Base-by-base conservation (phyloP, 208 protist genomes). In the Wallacemonas sp. region DNA sequence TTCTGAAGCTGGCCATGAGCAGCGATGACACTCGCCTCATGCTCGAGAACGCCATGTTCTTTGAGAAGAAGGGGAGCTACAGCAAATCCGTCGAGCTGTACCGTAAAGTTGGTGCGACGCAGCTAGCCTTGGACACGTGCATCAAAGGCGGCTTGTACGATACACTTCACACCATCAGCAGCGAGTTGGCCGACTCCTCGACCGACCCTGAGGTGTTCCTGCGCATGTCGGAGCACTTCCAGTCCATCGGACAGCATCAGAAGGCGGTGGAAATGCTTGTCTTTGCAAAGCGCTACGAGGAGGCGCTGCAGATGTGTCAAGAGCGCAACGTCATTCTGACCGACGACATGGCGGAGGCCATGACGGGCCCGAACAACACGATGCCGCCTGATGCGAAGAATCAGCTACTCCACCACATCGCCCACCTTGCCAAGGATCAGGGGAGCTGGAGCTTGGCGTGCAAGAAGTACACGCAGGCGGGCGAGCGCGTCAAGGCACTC, bases 401-500 rank as follows among this genome's bases (percentile, higher is more conserved):
- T 22, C 66, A 68, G 27, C 57, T 92, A 32, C 54, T 91, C 42
- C 71, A 69, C 24, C 79, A 84, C 52, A 79, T 97, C 46, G 92
- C 91, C 1, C 73, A 84, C 54, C 89, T 96, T 30, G 91, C 89
- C n/a, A 89, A 86, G 60, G 81, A 92, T 21, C 93, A 98, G 63
- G 88, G 87, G 0, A 95, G 82, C 64, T 97, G 92, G 86, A 89
- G 84, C 52, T 66, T 97, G 60, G 92, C 94, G 26, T 96, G 91
- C 66, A 97, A 96, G 63, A 95, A 96, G 68, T 98, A 97, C 74
- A 96, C 93, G 10, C 91, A 98, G 73, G 85, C 91, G 1, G 97
- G 95, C n/a, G 95, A 98, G 52, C 91, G 95, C 30, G 60, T 98
- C 13, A 97, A 97, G 90, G 97, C 97, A 27, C 95, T 99, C 85